These are phyloP conservation scores for Candida pseudoviswanathii DNA, from an alignment of 1,139 yeast genomes.

Conservation along the genomic window DNA sequence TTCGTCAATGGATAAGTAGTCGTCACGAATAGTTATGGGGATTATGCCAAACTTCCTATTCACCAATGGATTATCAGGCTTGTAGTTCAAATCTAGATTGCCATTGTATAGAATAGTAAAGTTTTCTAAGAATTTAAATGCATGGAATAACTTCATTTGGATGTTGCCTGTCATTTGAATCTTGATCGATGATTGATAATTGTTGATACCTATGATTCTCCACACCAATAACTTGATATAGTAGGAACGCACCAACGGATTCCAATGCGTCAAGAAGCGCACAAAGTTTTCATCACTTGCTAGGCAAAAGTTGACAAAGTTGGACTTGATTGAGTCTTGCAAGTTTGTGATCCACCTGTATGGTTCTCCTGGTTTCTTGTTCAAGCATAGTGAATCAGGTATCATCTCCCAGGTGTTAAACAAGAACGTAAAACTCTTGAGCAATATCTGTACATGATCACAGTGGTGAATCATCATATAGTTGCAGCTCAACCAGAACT, in stretches of 20 bases:
- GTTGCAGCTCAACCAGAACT: conserved; percentile 70
- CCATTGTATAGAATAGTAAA: conserved; percentile 18
- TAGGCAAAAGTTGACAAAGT: conserved; percentile 54
- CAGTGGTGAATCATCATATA: conserved; percentile 59
- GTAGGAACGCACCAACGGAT: conserved; percentile 71
- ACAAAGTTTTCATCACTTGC: conserved; percentile 52
- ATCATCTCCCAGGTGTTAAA: conserved; percentile 76
- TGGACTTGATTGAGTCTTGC: conserved; percentile 43
- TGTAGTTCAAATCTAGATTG: conserved; percentile 23
- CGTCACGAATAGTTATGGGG: conserved; percentile 35
- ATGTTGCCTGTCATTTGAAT: conserved; percentile 34
- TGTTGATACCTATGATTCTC: conserved; percentile 59
- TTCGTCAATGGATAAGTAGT: conserved; percentile 24
- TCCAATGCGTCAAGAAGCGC: conserved; percentile 73
- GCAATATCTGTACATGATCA: conserved; percentile 62
- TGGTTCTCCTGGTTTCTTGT: background rate
- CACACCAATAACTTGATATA: conserved; percentile 69
- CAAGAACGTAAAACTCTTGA: conserved; percentile 64
- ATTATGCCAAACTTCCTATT: conserved; percentile 52
- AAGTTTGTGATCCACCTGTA: conserved; percentile 37
- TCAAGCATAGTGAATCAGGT: conserved; percentile 41
- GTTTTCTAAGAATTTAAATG: conserved; percentile 21
- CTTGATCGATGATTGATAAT: conserved; percentile 38
- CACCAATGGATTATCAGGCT: conserved; percentile 54
- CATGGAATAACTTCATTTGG: conserved; percentile 29